Evolutionary conservation across 495 filamentous ascomycete genomes (phyloP), one percentile per base, ranked within the genome.

Genomic region (Neurospora sp.): DNA sequence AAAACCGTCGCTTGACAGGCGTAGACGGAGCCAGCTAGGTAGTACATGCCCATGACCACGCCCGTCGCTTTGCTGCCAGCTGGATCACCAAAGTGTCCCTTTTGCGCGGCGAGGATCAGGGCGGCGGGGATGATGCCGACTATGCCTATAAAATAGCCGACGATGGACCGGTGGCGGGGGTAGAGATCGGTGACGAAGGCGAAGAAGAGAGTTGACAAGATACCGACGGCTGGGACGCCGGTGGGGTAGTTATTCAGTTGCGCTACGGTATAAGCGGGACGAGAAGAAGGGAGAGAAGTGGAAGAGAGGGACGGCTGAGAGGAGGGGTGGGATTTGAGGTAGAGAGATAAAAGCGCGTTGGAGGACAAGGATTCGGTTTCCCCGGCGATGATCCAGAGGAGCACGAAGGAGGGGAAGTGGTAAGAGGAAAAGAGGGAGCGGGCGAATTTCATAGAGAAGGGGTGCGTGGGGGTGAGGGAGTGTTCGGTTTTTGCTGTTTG

Each of bases 1-100:
- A 89, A 89, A 74, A 89, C 89, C 0, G 85, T 86, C 1, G 88
- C 86, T 74, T 90, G 88, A 72, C 87, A 88, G 5, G 86, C 86
- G 74, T 89, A 90, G 5, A 88, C 84, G 2, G 81, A 75, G 3
- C 87, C 87, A 4, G 87, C 85, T 78, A 82, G 85, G 78, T 88
- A 89, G 61, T 88, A 89, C 11, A 85, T 84, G 0, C 61, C 87
- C 70, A 88, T 86, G 2, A 85, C 81, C 0, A 83, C 72, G 14
- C 59, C 70, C 7, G 70, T 74, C 0, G 68, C 39, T 72, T 38
- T 27, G 76, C 78, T 27, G 73, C 78, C 53, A 1, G 38, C 8
- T 71, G 69, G 70, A 79, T 82, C 5, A 81, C 80, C 2, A 82
- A 70, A 39, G 5, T 38, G 83, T 35, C 78, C 80, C 1, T 81